Conservation (phyloP, 1,284 basidiomycete genomes). For the Malassezia japonica region DNA sequence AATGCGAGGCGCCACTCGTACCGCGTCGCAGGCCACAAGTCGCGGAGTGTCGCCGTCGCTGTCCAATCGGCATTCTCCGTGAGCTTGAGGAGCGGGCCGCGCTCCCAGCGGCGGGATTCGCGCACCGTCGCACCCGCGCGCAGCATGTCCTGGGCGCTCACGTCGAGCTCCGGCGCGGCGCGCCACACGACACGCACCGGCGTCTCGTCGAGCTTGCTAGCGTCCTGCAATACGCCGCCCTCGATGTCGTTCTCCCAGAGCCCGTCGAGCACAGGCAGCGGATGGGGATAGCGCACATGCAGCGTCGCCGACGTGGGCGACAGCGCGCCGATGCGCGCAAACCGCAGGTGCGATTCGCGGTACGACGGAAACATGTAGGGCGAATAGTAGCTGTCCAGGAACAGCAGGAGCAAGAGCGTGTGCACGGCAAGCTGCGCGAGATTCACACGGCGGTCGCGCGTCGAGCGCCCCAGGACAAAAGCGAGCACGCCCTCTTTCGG, state of each 20-base stretch:
- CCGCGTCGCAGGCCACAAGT: constrained; percentile 61
- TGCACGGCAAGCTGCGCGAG: constrained; percentile 27
- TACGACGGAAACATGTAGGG: constrained; percentile 46
- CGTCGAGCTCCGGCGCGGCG: constrained; percentile 15
- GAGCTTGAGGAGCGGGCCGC: constrained; percentile 35
- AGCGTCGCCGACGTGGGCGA: constrained; percentile 33
- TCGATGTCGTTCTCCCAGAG: constrained; percentile 25
- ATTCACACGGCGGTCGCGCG: constrained; percentile 26
- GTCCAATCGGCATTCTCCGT: constrained; percentile 59
- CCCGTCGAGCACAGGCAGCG: constrained; percentile 30
- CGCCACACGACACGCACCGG: constrained; percentile 33
- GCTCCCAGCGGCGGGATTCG: constrained; percentile 39
- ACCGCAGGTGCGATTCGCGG: constrained; percentile 37
- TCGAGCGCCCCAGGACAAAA: constrained; percentile 29
- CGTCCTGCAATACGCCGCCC: constrained; percentile 20
- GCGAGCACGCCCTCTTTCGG: background rate
- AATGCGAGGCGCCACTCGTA: constrained; percentile 60
- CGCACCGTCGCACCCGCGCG: constrained; percentile 19
- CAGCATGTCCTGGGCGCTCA: background rate
- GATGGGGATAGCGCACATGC: constrained; percentile 41
- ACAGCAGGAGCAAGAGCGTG: constrained; percentile 31
- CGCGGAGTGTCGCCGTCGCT: constrained; percentile 54
- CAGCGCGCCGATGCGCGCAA: constrained; percentile 39
- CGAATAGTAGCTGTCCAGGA: constrained; percentile 39
- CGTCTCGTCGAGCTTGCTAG: constrained; percentile 17